These are phyloP conservation scores for Aureobasidium lini DNA, from an alignment of 2,329 filamentous ascomycete species.

Conservation along the genomic window DNA sequence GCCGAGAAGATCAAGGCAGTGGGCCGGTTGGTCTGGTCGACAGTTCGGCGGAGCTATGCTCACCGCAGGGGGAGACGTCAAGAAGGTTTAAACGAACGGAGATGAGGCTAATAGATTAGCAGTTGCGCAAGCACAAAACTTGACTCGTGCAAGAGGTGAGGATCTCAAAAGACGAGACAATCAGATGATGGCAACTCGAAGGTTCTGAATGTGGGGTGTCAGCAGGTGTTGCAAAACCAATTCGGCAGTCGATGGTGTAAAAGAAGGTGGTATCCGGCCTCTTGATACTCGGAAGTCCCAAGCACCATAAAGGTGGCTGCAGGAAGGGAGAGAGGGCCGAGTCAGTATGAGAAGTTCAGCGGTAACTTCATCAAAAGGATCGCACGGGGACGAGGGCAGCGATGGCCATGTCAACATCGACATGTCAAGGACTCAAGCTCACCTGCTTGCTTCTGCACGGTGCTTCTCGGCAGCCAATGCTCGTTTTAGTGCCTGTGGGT, in stretches of 20 bases:
- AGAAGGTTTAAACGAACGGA: conserved; percentile 17
- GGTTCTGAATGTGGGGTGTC: conserved; percentile 10
- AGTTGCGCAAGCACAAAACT: conserved; percentile 17
- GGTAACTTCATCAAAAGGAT: conserved; percentile 8
- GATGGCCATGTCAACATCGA: conserved; percentile 13
- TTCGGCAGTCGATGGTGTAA: conserved; percentile 1
- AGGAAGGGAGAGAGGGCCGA: conserved; percentile 2
- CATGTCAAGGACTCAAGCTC: conserved; percentile 14
- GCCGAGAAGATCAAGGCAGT: conserved; percentile 14
- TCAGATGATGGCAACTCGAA: conserved; percentile 11
- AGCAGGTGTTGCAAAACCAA: conserved; percentile 11
- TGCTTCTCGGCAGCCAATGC: conserved; percentile 13
- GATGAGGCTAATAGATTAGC: conserved; percentile 18
- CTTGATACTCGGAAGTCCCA: neutral
- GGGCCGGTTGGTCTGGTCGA: conserved; percentile 8
- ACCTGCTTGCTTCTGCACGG: conserved; percentile 14
- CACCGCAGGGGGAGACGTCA: conserved; percentile 6
- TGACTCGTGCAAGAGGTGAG: conserved; percentile 16
- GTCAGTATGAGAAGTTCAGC: conserved; percentile 9
- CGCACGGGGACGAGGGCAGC: conserved; percentile 10
- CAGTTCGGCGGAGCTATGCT: conserved; percentile 12
- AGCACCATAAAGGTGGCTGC: conserved; percentile 13
- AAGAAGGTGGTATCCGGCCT: conserved; percentile 7
- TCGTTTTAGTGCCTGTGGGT: conserved; percentile 9
- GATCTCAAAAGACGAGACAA: conserved; percentile 14